Evolutionary conservation across 2,329 filamentous ascomycete genomes (phyloP), one percentile per base, ranked within the genome.

Genomic region (Aspergillus melleus): DNA sequence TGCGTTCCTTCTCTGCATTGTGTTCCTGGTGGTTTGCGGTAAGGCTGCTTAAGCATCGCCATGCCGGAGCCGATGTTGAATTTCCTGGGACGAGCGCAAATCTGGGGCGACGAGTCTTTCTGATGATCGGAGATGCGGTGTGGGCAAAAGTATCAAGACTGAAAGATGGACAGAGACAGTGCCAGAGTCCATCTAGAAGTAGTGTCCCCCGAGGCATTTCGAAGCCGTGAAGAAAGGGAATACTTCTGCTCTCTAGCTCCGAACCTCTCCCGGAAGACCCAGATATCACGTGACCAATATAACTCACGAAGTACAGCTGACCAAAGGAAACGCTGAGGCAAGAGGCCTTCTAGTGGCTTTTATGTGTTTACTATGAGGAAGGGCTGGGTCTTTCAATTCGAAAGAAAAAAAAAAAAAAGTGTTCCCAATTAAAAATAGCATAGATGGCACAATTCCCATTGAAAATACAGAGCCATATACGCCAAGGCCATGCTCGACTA

Each of bases 101-200:
- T 52, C 54, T 64, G 10, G 59, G 54, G 36, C 49, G 55, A 54
- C 54, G 62, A 44, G 60, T 66, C 3, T 36, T 57, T 26, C 49
- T 22, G 49, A 58, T 61, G 14, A 67, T 49, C 16, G 63, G 52
- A 32, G 42, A 14, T 20, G 61, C 51, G 22, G 63, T 60, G 12
- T 62, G 64, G 52, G 50, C 59, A n/a, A 74, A 53, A 14, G 60
- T 54, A 14, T 63, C 57, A 2, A 59, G 58, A 14, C 59, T 65
- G 39, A 76, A 75, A 14, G 74, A 75, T 49, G 76, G 76, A 66
- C 76, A 76, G 36, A 79, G 66, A 60, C 72, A 77, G 60, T 73
- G 73, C 76, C 76, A 79, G 52, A 79, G 66, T 39, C 73, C 76
- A 66, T 78, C 76, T 32, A 76, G 62, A 50, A 73, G 63, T 29